Percentiles rank a stretch among this genome's conserved stretches.
Evolutionary conservation across 495 filamentous ascomycete genomes (phyloP).

Genomic region (Penicillium canescens): DNA sequence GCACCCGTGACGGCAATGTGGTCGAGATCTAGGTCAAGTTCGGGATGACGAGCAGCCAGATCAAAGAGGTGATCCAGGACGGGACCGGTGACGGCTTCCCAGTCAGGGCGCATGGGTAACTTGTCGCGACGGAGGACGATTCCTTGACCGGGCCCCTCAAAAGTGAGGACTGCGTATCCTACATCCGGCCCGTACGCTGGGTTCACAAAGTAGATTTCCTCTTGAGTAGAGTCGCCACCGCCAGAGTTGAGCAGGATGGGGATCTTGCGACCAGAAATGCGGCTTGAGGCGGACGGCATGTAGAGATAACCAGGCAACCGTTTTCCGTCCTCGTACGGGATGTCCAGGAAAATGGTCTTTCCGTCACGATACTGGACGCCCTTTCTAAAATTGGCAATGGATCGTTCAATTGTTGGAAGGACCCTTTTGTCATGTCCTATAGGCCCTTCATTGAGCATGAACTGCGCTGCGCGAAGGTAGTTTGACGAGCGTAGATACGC

Average conservation of each 20-base stretch:
- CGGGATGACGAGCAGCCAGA: conserved; percentile 14
- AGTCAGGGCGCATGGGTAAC: conserved; percentile 35
- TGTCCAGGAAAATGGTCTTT: conserved; percentile 18
- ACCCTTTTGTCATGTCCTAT: conserved; percentile 14
- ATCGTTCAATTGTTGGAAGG: conserved; percentile 14
- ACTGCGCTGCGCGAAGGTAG: conserved; percentile 39
- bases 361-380: conserved; percentile 21
- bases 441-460: conserved; percentile 25
- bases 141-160: conserved; percentile 55
- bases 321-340: conserved; percentile 34
- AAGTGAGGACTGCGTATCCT: conserved; percentile 50
- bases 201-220: conserved; percentile 47
- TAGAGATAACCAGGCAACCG: conserved; percentile 42
- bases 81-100: conserved; percentile 20
- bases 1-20: conserved; percentile 40
- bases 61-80: conserved; percentile 35
- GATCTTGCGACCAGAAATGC: conserved; percentile 24
- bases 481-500: conserved; percentile 31
- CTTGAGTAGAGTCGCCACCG: conserved; percentile 45
- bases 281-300: conserved; percentile 24
- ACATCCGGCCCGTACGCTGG: conserved; percentile 15
- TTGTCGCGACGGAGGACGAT: conserved; percentile 29
- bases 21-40: conserved; percentile 40
- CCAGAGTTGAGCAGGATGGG: conserved; percentile 42
- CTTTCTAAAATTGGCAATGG: conserved; percentile 17